Conservation (phyloP, 345 rosid genomes). For the Noccaea bulbosa region DNA sequence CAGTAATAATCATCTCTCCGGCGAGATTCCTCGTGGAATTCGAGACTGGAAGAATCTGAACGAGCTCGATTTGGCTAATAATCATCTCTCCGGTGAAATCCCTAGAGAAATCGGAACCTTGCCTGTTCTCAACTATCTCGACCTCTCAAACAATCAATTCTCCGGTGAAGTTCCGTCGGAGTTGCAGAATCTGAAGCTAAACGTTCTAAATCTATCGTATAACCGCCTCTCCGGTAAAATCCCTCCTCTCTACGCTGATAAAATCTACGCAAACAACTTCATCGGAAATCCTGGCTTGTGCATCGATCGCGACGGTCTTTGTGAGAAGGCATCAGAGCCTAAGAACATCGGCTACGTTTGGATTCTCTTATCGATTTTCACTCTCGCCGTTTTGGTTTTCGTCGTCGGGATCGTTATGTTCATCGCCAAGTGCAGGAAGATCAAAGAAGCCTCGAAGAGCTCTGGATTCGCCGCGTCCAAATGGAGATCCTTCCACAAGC, state of each 20-base stretch:
- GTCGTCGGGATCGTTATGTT: constrained; percentile 68
- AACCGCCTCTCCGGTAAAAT: constrained; percentile 69
- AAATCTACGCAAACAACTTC: constrained; percentile 59
- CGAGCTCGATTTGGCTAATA: constrained; percentile 76
- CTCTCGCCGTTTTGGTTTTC: constrained; percentile 58
- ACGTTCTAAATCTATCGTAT: constrained; percentile 73
- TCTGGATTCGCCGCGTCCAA: constrained; percentile 45
- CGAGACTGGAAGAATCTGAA: constrained; percentile 60
- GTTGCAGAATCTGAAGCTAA: constrained; percentile 79
- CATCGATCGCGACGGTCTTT: constrained; percentile 62
- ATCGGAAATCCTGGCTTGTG: constrained; percentile 82
- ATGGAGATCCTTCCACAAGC: constrained; percentile 90
- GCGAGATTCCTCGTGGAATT: constrained; percentile 65
- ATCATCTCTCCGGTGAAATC: constrained; percentile 66
- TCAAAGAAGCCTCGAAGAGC: constrained; percentile 54
- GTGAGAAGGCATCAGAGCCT: constrained; percentile 45
- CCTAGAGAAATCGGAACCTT: constrained; percentile 68
- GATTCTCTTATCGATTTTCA: constrained; percentile 65
- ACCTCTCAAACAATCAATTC: constrained; percentile 71
- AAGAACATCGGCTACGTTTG: constrained; percentile 52
- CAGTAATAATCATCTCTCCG: constrained; percentile 60
- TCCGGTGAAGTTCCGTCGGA: constrained; percentile 70
- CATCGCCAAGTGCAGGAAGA: constrained; percentile 53
- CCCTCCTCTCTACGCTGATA: constrained; percentile 65
- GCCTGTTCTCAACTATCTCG: constrained; percentile 83